Base-by-base conservation (phyloP, 1,139 yeast genomes). In the Pneumocystis wakefieldiae region DNA sequence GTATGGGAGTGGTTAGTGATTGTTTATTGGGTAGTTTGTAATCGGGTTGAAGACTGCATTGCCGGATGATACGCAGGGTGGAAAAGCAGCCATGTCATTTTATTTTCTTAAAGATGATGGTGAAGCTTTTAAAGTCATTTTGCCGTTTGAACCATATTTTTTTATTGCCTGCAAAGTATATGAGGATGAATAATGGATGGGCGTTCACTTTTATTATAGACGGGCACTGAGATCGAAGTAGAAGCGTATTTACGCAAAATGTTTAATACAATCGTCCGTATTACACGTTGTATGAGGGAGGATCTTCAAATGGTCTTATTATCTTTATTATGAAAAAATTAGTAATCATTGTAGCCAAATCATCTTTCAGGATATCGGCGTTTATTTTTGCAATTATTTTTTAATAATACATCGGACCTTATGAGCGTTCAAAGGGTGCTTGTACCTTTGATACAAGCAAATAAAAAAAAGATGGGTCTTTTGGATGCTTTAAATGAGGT, bases 101-200 rank as follows among this genome's bases (percentile, higher is more conserved):
- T 94, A 94, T 73, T 94, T 94, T 69, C 76, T 94, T n/a, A 97
- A 92, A 72, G 96, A 89, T 70, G 97, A 91, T 74, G 99, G 99
- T 59, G 98, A 97, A 2, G 83, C 88, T 53, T 94, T 94, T 77
- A 92, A 91, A 72, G 85, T 91, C 2, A 86, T 96, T 0, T 75
- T 87, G 24, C 85, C 82, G 66, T 88, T 82, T 72, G 92, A 89
- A 71, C 98, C 99, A 0, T 94, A 94, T 73, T 87, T 94, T 71
- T 81, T 86, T 64, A 76, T 94, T n/a, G 80, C 83, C 8, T 83
- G 90, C 67, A 77, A 81, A 41, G 81, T 82, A 2, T 42, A 71
- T 62, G 10, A n/a, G 7, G 32, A 15, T 8, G n/a, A 28, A 37
- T 36, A 28, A 57, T 35, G 41, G n/a, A 4, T 7, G 28, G 37